These are phyloP conservation scores for Craspedostauros australis DNA, from an alignment of 108 stramenopile species.

Conservation along the genomic window DNA sequence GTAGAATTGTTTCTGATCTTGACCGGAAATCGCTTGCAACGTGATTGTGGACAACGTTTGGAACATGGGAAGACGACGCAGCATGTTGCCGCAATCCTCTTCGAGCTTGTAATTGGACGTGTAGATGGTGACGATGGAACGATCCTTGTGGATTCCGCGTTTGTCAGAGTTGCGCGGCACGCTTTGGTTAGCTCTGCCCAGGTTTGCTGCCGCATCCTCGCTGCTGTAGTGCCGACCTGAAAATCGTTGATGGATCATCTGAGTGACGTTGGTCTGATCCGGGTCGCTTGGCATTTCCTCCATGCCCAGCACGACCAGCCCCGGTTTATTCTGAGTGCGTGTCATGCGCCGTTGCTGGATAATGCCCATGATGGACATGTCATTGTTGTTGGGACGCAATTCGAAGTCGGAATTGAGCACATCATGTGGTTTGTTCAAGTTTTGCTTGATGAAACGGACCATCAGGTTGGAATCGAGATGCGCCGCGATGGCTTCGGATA, in stretches of 20 bases:
- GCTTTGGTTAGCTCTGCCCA: not conserved
- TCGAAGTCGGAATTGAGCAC: conserved; percentile 46
- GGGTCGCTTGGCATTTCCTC: conserved; percentile 65
- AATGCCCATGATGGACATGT: conserved; percentile 69
- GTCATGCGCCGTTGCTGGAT: conserved; percentile 64
- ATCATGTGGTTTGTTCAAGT: conserved; percentile 53
- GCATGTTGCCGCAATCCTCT: conserved; percentile 13
- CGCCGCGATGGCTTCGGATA: conserved; percentile 36
- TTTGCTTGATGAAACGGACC: conserved; percentile 72
- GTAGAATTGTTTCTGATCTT: conserved; percentile 39
- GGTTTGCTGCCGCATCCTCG: conserved; percentile 5
- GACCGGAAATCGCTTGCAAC: conserved; percentile 28
- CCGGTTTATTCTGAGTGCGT: conserved; percentile 59
- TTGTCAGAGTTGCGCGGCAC: conserved; percentile 37
- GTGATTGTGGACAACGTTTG: conserved; percentile 21
- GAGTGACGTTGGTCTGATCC: conserved; percentile 34
- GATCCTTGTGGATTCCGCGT: conserved; percentile 33
- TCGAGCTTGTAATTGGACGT: conserved; percentile 54
- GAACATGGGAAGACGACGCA: conserved; percentile 40
- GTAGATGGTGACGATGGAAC: conserved; percentile 36
- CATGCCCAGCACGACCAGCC: conserved; percentile 50
- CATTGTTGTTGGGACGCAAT: conserved; percentile 74
- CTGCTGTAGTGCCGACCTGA: conserved; percentile 31
- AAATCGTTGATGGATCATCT: conserved; percentile 55
- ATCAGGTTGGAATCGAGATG: conserved; percentile 48